Evolutionary conservation across 1,284 basidiomycete genomes (phyloP), one percentile per base, ranked within the genome.

Genomic region (Macrocystidia cucumis): DNA sequence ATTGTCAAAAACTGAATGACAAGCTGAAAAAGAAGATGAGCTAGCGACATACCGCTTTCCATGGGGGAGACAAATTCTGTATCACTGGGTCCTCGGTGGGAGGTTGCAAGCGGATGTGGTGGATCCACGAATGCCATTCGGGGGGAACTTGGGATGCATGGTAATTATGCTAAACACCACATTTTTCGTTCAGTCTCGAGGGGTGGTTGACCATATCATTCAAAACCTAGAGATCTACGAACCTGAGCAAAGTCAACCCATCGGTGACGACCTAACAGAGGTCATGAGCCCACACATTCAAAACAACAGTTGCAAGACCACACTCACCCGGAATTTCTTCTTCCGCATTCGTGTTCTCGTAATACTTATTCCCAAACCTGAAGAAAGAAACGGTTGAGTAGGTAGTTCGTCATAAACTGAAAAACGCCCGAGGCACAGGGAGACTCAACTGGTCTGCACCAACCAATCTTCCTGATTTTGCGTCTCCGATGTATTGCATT

Each of bases 111-210:
- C 92, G 86, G 51, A 93, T 95, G 55, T 95, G 90, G n/a, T 72
- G 69, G 19, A 96, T 60, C 92, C 92, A 97, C 5, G 91, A 78
- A 60, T 93, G 91, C 93, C 93, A 96, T 60, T 92, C 91, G 2
- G 91, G 74, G 20, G 91, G 86, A 23, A 93, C 79, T 67, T 97
- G 92, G 0, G 88, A 76, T 7, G 87, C 88, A 54, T 95, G 87
- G 60, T 73, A 83, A 48, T 92, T 78, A 55, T 93, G 85, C 78
- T 89, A 32, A 18, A 29, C 5, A 21, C 13, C 22, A 12, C 12
- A 11, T 13, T 16, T 17, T 14, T 34, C 21, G 16, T 9, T 26
- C 5, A 32, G n/a, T 12, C n/a, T n/a, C n/a, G n/a, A n/a, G n/a
- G n/a, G n/a, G n/a, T n/a, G 21, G 31, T 12, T n/a, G 13, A 26